A percentile compares a stretch with the other conserved stretches of the same genome.
These are phyloP conservation scores for Globisporangium polare DNA, from an alignment of 352 stramenopile species.

Conservation along the genomic window DNA sequence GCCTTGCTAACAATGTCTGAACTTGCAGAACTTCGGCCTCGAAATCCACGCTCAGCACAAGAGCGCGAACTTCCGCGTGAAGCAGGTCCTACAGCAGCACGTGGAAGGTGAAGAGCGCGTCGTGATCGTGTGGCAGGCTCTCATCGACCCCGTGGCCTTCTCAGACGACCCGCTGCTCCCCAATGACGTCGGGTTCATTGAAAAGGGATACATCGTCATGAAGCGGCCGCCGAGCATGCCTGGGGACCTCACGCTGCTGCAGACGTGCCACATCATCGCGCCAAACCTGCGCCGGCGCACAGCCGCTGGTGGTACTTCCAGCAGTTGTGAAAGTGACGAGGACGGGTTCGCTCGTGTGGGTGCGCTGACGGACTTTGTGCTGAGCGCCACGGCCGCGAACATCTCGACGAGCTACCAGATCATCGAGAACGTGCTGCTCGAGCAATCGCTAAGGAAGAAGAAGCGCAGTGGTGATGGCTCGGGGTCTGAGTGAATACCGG, in stretches of 20 bases:
- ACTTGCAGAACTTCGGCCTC: constrained; percentile 20
- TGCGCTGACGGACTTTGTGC: constrained; percentile 23
- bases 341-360: constrained; percentile 7
- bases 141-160: constrained; percentile 45
- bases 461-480: too few species aligned
- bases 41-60: constrained; percentile 32
- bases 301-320: too few species aligned
- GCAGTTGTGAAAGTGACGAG: background rate
- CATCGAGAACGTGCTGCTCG: constrained; percentile 22
- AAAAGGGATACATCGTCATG: constrained; percentile 39
- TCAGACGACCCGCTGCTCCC: constrained; percentile 28
- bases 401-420: constrained; percentile 20
- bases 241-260: constrained; percentile 13
- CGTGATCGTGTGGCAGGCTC: constrained; percentile 37
- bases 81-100: constrained; percentile 30
- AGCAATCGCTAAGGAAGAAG: background rate
- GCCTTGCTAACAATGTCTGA: background rate
- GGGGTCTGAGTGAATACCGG: too few species aligned
- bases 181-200: constrained; percentile 28
- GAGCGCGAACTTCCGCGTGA: constrained; percentile 37
- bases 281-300: constrained; percentile 6
- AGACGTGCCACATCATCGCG: constrained; percentile 22
- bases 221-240: constrained; percentile 13
- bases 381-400: constrained; percentile 19
- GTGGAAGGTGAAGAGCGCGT: constrained; percentile 27